These are phyloP conservation scores for Coemansia sp. DNA, from an alignment of 192 early-diverging fungal genomes.

Conservation along the genomic window DNA sequence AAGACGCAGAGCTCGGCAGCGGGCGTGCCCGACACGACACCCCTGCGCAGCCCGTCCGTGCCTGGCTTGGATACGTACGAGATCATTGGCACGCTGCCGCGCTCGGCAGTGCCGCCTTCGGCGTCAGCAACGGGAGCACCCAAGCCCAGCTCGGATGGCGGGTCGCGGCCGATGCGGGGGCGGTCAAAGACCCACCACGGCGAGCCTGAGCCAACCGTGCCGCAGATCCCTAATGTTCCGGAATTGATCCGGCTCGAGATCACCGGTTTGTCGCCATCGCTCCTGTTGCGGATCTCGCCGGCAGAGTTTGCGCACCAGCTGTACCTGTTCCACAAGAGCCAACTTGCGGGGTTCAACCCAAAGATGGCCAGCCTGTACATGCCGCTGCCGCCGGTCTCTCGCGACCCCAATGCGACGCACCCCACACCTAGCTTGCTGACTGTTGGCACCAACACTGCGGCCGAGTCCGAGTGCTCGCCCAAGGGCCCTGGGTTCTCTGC, in stretches of 20 bases:
- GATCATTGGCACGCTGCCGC: slow-evolving; percentile 11
- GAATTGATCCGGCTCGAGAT: slow-evolving; percentile 49
- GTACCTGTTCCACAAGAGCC: slow-evolving; percentile 57
- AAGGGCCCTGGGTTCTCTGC: too few species aligned
- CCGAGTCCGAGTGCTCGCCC: slow-evolving; percentile 1
- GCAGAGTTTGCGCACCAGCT: slow-evolving; percentile 62
- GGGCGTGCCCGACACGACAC: neutral
- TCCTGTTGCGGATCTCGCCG: slow-evolving; percentile 58
- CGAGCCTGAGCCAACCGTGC: slow-evolving; percentile 22
- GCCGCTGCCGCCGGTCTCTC: slow-evolving; percentile 7
- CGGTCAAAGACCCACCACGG: slow-evolving; percentile 42
- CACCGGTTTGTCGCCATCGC: slow-evolving; percentile 57
- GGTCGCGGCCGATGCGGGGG: slow-evolving; percentile 18
- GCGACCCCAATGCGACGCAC: neutral
- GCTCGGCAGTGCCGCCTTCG: neutral
- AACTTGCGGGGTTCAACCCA: slow-evolving; percentile 33
- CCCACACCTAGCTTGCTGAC: slow-evolving; percentile 25
- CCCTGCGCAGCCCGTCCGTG: slow-evolving; percentile 2
- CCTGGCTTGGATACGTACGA: slow-evolving; percentile 23
- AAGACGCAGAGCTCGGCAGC: slow-evolving; percentile 2
- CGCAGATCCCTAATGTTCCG: slow-evolving; percentile 40
- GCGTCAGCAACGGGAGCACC: neutral
- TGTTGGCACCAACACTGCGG: slow-evolving; percentile 1
- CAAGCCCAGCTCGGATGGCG: slow-evolving; percentile 3
- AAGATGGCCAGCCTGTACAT: slow-evolving; percentile 28